Conservation (phyloP, 2,329 filamentous ascomycete species). For the Penicillium sp. region DNA sequence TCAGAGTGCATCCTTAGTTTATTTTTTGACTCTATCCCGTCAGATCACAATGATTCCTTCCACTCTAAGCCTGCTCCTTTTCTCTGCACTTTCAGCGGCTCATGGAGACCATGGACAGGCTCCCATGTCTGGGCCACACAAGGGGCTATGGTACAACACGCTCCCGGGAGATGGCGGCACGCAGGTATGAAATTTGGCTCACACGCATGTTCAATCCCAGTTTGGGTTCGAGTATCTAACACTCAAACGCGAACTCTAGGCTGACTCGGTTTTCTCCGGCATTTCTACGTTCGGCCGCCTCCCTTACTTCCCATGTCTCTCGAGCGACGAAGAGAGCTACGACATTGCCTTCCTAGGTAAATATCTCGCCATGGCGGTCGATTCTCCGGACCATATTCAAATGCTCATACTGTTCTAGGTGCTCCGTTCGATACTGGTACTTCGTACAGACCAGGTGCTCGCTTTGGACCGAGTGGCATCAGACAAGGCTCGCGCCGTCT, state of each 20-base stretch:
- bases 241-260: constrained; percentile 53
- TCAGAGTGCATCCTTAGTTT: neutral
- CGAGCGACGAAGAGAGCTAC: constrained; percentile 70
- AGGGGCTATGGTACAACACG: constrained; percentile 79
- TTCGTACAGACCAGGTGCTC: constrained; percentile 79
- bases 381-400: neutral
- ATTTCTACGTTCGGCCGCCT: constrained; percentile 84
- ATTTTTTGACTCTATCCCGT: neutral
- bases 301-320: constrained; percentile 75
- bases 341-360: constrained; percentile 84
- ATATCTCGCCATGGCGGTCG: constrained; percentile 17
- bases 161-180: constrained; percentile 83
- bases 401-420: constrained; percentile 49
- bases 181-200: constrained; percentile 60
- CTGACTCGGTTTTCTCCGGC: constrained; percentile 85
- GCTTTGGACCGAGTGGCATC: constrained; percentile 83
- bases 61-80: constrained; percentile 33
- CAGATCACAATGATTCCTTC: constrained; percentile 27
- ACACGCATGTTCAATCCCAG: too few relatives aligned
- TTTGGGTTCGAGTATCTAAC: neutral
- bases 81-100: constrained; percentile 58
- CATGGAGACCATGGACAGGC: constrained; percentile 65
- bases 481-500: constrained; percentile 82
- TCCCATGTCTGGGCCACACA: constrained; percentile 68
- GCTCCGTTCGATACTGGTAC: constrained; percentile 86